Evolutionary conservation across 2,329 filamentous ascomycete species (phyloP), one percentile per base, ranked within the genome.

Genomic region (Calonectria fujianensis): DNA sequence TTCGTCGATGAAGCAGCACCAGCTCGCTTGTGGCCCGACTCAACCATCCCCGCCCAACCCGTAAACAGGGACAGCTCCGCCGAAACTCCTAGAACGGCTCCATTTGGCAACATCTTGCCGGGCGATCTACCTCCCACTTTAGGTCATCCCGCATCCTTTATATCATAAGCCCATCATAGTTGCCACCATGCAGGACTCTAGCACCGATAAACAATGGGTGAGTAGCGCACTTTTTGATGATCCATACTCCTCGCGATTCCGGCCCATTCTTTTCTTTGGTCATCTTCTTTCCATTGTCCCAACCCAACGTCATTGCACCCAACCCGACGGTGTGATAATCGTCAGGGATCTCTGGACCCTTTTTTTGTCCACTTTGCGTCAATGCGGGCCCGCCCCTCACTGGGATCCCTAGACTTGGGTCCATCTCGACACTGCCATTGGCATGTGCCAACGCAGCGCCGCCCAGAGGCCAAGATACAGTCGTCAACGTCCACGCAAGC

Each of bases 191-290:
- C 76, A 73, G 35, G 76, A 77, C 79, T 82, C 72, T 51, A 63
- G 61, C 80, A 82, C 72, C 39, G 87, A 89, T 80, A 90, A 90
- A 83, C 84, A 88, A 77, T 89, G 88, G 88, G 88, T 90, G 83
- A 80, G 86, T 84, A 72, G 65, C 63, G 72, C 31, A 39, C 54
- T 51, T 73, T 66, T 41, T 74, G 71, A 57, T 39, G 35, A 68
- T 76, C 63, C 31, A 73, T 74, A 65, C 64, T 69, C 52, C 64
- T 68, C 67, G 39, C 52, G 70, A 63, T 31, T 74, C 75, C 35
- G 35, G 18, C 50, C 65, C 74, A 73, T 65, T 78, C 74, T 71
- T 74, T 71, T 74, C 66, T 66, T 73, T 72, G 73, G 63, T 51
- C 69, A 69, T 66, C 35, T 59, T 37, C 57, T 67, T n/a, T 54